Base-by-base conservation (phyloP, 441 rosid genomes). In the Gossypium laxum region DNA sequence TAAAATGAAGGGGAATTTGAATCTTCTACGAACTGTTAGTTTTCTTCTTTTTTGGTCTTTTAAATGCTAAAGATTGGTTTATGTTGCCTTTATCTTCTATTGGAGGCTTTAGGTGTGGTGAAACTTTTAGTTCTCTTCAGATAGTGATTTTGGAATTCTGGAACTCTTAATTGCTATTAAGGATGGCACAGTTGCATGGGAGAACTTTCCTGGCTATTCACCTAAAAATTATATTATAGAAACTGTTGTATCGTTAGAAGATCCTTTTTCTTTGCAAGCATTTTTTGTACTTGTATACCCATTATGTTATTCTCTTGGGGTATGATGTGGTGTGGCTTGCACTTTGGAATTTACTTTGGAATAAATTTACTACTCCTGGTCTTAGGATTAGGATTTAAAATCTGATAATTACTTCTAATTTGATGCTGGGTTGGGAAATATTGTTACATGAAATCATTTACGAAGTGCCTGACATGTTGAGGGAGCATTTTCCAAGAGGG, bases 1-100 rank as follows among this genome's bases (percentile, higher is more conserved):
- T 54, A 89, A 89, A 78, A 82, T 86, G 84, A 89, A 87, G 78
- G 94, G 90, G 57, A 89, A 89, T 79, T 52, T 87, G 72, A 85
- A 85, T 82, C 83, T 74, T 52, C 78, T 89, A 73, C 86, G 85
- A 64, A 64, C 84, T 5, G 94, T 89, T 78, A 83, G 91, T 77
- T 38, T 12, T 11, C 67, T 71, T 72, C 69, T 11, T 5, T 34
- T 57, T 73, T 4, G 64, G 51, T 60, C 69, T 68, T 71, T 67
- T 55, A 10, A 73, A 54, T 45, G 63, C 30, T 51, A 0, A 38
- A 41, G 21, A 28, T 58, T 48, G 56, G 24, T 65, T 55, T 6
- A 50, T 67, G 24, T 18, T 67, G 55, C 69, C 50, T 38, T 32
- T 64, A 45, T 57, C 34, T 34, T 51, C 22, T 21, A 58, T 51